These are phyloP conservation scores for Candida glucosophila DNA, from an alignment of 1,139 yeast species.

Conservation along the genomic window DNA sequence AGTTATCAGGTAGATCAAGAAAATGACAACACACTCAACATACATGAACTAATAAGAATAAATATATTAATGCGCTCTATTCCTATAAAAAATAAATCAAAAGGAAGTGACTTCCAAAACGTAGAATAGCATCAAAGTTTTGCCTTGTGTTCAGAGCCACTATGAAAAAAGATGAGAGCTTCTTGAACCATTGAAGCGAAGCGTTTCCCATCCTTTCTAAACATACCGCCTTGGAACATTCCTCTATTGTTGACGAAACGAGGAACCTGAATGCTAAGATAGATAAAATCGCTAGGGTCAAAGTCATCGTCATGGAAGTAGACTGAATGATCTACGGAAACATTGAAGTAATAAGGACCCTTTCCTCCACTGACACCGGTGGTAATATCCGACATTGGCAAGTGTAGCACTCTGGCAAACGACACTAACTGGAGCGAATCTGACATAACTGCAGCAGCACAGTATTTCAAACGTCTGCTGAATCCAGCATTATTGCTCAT, in stretches of 20 bases:
- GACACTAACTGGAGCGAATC: conserved; percentile 30
- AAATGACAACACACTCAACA: too few species aligned
- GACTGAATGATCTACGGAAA: conserved; percentile 35
- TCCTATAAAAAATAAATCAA: too few species aligned
- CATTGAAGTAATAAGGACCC: conserved; percentile 23
- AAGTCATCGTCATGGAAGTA: conserved; percentile 36
- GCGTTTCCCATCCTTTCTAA: conserved; percentile 23
- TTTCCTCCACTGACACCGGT: conserved; percentile 12
- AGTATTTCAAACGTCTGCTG: conserved; percentile 14
- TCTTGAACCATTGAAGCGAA: conserved; percentile 37
- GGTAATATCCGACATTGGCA: conserved; percentile 12
- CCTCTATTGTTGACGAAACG: conserved; percentile 33
- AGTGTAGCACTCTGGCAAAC: conserved; percentile 19
- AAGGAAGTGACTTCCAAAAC: too few species aligned
- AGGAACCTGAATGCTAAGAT: conserved; percentile 25
- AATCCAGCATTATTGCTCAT: conserved; percentile 12
- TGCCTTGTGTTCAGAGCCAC: conserved; percentile 19
- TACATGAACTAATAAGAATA: too few species aligned
- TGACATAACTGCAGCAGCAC: conserved; percentile 20
- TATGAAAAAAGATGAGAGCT: conserved; percentile 28
- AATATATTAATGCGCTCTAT: too few species aligned
- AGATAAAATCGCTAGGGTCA: conserved; percentile 34
- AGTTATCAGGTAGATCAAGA: too few species aligned
- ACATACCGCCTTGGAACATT: conserved; percentile 26
- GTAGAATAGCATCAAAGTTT: conserved; percentile 17